These are phyloP conservation scores for Datisca glomerata DNA, from an alignment of 306 rosid genomes.

Conservation along the genomic window DNA sequence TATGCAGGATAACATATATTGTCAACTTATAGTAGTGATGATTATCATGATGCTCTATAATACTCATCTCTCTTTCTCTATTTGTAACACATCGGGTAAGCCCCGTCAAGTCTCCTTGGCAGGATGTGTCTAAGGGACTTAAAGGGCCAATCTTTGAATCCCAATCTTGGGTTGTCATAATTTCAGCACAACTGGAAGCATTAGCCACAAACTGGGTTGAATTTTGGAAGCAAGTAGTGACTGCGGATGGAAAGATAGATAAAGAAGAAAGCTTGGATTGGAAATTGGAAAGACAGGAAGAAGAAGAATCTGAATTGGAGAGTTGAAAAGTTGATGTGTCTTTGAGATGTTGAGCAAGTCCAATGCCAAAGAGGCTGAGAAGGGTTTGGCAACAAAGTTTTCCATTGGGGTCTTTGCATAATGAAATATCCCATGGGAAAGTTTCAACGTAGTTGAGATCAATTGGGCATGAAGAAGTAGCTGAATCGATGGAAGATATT, in stretches of 20 bases:
- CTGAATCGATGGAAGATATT: no score
- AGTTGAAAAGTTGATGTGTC: constrained; percentile 39
- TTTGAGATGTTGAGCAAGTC: constrained; percentile 50
- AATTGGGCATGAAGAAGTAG: constrained; percentile 47
- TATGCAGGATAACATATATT: no score
- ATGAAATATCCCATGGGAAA: constrained; percentile 66
- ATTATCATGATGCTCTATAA: no score
- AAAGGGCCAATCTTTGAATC: constrained; percentile 18
- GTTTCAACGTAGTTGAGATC: constrained; percentile 56
- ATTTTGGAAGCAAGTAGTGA: constrained; percentile 33
- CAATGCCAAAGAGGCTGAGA: constrained; percentile 48
- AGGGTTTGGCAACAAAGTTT: constrained; percentile 56
- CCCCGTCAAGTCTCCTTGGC: constrained; percentile 33
- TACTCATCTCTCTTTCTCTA: no score
- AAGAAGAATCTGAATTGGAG: constrained; percentile 27
- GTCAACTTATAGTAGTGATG: no score
- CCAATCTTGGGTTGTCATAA: constrained; percentile 40
- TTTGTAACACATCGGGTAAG: constrained; percentile 25
- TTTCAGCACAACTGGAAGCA: constrained; percentile 43
- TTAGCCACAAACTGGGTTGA: constrained; percentile 37
- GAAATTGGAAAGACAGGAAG: constrained; percentile 44
- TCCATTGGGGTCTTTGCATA: constrained; percentile 23
- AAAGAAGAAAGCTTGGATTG: constrained; percentile 21
- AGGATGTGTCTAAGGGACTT: constrained; percentile 25
- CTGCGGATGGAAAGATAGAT: constrained; percentile 20